phyloP scores from a whole-genome alignment of 768 basidiomycete species.

The Podaxis carcinomalis region DNA sequence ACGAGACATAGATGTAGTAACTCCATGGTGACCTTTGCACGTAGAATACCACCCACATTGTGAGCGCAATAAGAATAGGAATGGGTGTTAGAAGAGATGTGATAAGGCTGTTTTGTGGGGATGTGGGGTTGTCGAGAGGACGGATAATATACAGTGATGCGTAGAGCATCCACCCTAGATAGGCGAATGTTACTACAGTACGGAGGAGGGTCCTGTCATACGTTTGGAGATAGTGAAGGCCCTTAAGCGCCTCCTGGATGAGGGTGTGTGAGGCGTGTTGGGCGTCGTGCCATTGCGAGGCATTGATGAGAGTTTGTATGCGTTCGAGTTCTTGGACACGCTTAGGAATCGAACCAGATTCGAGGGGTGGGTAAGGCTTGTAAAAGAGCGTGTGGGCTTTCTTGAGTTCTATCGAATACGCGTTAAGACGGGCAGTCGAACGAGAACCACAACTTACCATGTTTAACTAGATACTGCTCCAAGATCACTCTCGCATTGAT shows the following conservation, averaged over 20 bases:
- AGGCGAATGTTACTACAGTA: constrained; percentile 64
- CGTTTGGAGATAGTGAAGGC: constrained; percentile 77
- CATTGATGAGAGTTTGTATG: constrained; percentile 44
- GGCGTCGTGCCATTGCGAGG: constrained; percentile 42
- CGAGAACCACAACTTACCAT: constrained; percentile 42
- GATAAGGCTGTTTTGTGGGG: background rate
- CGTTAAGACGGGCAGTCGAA: background rate
- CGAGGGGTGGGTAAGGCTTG: constrained; percentile 51
- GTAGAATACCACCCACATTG: constrained; percentile 48
- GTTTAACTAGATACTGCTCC: constrained; percentile 76
- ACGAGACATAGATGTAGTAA: constrained; percentile 71
- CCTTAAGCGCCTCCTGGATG: constrained; percentile 49
- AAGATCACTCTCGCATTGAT: constrained; percentile 70
- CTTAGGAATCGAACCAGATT: constrained; percentile 29
- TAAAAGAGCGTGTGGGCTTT: constrained; percentile 54
- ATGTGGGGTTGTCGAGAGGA: constrained; percentile 22
- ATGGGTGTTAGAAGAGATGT: constrained; percentile 11
- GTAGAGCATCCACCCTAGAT: constrained; percentile 76
- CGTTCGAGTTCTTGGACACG: constrained; percentile 21
- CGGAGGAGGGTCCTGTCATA: constrained; percentile 77
- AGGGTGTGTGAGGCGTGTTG: constrained; percentile 46
- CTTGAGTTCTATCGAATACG: constrained; percentile 50
- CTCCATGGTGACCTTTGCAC: constrained; percentile 66
- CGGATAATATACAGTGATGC: constrained; percentile 55
- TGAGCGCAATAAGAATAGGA: constrained; percentile 19